Evolutionary conservation across 345 rosid genomes (phyloP), one percentile per base, ranked within the genome.

Genomic region (Toxicodendron radicans): DNA sequence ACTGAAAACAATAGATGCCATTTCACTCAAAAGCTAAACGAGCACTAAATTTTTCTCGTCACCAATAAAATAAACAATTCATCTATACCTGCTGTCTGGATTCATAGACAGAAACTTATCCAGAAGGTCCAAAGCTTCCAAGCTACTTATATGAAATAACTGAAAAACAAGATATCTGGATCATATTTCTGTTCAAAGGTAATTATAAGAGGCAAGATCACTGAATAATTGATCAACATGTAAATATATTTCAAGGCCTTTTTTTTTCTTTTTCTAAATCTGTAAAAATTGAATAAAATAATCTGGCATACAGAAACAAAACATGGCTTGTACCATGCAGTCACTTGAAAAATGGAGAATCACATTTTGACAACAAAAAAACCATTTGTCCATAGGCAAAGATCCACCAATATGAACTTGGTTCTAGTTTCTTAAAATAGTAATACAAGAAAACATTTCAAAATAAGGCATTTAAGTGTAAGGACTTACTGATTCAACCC

Each of bases 101-200:
- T 89, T 89, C 99, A 93, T 95, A 58, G 89, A 84, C 24, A 85
- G 86, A 85, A 88, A 95, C 83, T 83, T 95, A 32, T 89, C 97
- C 75, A 93, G 85, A 80, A 89, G 88, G 70, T 84, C 90, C 74
- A 92, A 51, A 7, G 98, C 93, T 80, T 91, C 99, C 86, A 79
- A 59, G 79, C 88, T 90, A 85, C 85, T 86, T 69, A 93, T 66
- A 74, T 88, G 98, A 77, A 86, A 95, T 72, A 89, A 57, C 99
- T 95, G 89, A 56, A 69, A 80, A 74, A 75, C 21, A 75, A 67
- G 45, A 76, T 30, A 79, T 51, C 11, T 6, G 9, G 61, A 79
- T 83, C 71, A 82, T 65, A 49, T 35, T 9, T 59, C 11, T 1
- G 3, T 58, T 20, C 6, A 51, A n/a, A 0, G 3, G 20, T 35